These are phyloP conservation scores for Gracilaria gracilis DNA, from an alignment of 23 red algal genomes.

Conservation along the genomic window DNA sequence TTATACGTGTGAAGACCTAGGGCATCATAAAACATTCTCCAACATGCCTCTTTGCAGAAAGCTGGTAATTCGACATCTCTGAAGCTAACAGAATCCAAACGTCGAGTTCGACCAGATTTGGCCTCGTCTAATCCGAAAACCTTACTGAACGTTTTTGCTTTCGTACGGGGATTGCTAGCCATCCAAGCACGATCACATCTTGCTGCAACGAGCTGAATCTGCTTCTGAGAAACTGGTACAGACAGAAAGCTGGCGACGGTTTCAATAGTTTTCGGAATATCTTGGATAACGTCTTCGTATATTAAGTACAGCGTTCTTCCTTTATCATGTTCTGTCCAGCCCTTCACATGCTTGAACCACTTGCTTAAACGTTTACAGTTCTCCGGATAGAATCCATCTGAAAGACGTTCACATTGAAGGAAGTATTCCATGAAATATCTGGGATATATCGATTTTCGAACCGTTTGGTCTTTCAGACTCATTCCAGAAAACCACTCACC, in stretches of 20 bases:
- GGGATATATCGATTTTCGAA: neutral
- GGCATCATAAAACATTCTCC: neutral
- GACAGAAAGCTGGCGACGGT: conserved; percentile 27
- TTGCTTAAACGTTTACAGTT: neutral
- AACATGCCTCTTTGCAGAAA: neutral
- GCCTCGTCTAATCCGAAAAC: neutral
- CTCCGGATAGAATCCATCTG: neutral
- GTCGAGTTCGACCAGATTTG: neutral
- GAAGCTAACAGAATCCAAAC: neutral
- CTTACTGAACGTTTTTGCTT: neutral
- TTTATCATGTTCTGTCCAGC: conserved; percentile 4
- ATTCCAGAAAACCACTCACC: neutral
- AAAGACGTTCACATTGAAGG: neutral
- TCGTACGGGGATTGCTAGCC: conserved; percentile 9
- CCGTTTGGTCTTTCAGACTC: neutral
- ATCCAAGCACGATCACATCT: conserved; percentile 41
- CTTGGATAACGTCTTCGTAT: conserved; percentile 55
- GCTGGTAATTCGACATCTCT: neutral
- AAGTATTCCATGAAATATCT: conserved; percentile 10
- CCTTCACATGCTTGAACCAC: neutral
- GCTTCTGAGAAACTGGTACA: neutral
- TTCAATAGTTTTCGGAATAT: conserved; percentile 3
- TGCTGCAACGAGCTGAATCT: neutral
- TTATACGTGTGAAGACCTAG: neutral
- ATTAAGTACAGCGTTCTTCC: neutral